A percentile compares a stretch with the other conserved stretches of the same genome.
Evolutionary conservation across 1,139 yeast genomes (phyloP).

Genomic region (Kodamaea derodonti): DNA sequence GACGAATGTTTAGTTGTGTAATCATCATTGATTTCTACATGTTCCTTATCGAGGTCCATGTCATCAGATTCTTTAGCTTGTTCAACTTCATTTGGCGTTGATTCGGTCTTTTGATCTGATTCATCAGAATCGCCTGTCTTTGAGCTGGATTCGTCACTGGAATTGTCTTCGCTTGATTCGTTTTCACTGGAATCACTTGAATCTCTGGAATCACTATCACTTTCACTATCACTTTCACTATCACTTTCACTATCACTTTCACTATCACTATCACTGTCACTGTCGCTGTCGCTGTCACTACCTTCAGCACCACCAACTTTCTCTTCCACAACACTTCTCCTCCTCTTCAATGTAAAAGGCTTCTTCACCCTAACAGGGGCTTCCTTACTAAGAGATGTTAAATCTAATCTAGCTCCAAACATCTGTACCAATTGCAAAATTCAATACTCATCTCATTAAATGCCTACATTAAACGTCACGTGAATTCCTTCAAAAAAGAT

Average conservation of each 20-base stretch:
- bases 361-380: constrained; percentile 4
- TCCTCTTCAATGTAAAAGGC: constrained; percentile 16
- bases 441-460: no score
- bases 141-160: no score
- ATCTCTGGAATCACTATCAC: background rate
- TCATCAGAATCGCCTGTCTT: constrained; percentile 2
- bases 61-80: constrained; percentile 9
- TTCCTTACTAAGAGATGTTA: constrained; percentile 25
- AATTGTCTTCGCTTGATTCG: background rate
- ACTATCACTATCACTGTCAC: constrained; percentile 8
- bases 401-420: constrained; percentile 68
- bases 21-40: constrained; percentile 7
- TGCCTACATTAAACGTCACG: no score
- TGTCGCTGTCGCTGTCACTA: background rate
- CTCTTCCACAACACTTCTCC: constrained; percentile 10
- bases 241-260: constrained; percentile 13
- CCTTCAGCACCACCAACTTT: background rate
- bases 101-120: constrained; percentile 3
- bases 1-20: constrained; percentile 29
- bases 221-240: constrained; percentile 3
- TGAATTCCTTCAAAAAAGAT: no score
- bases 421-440: no score
- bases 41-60: constrained; percentile 2
- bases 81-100: constrained; percentile 2
- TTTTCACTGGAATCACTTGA: background rate